Conservation (phyloP, 257 asterid species). For the Nicotiana obtusifolia region DNA sequence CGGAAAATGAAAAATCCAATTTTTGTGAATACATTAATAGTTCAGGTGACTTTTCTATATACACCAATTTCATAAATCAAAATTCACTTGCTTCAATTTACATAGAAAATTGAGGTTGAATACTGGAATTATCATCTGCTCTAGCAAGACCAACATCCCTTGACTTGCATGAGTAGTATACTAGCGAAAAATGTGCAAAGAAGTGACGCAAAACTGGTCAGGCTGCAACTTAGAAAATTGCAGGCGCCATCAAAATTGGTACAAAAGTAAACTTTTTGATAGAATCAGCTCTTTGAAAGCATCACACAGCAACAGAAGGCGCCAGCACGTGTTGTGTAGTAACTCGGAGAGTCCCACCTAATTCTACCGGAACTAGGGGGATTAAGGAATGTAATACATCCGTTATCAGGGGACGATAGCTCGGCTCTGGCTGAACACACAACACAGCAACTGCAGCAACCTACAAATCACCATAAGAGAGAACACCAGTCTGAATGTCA, state of each 20-base stretch:
- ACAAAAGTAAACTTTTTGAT: background rate
- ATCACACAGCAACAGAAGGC: background rate
- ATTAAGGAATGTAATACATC: slow-evolving; percentile 72
- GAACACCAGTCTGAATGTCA: background rate
- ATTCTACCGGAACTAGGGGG: slow-evolving; percentile 65
- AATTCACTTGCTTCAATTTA: background rate
- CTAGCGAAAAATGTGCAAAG: background rate
- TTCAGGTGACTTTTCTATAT: background rate
- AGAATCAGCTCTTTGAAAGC: slow-evolving; percentile 11
- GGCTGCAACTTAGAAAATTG: background rate
- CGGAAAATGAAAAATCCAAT: background rate
- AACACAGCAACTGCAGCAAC: slow-evolving; percentile 84
- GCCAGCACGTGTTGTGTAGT: slow-evolving; percentile 8
- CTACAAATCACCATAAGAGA: slow-evolving; percentile 21
- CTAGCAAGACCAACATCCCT: background rate
- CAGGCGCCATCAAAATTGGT: background rate
- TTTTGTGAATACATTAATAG: background rate
- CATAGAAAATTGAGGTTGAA: background rate
- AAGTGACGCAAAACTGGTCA: background rate
- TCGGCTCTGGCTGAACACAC: slow-evolving; percentile 74
- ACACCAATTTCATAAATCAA: background rate
- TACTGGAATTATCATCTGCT: background rate
- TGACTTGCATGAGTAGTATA: background rate
- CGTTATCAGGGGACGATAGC: slow-evolving; percentile 73
- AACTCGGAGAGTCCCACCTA: slow-evolving; percentile 60